A percentile compares a stretch with the other conserved stretches of the same genome.
These are phyloP conservation scores for Lithospermum erythrorhizon DNA, from an alignment of 257 asterid genomes.

Conservation along the genomic window DNA sequence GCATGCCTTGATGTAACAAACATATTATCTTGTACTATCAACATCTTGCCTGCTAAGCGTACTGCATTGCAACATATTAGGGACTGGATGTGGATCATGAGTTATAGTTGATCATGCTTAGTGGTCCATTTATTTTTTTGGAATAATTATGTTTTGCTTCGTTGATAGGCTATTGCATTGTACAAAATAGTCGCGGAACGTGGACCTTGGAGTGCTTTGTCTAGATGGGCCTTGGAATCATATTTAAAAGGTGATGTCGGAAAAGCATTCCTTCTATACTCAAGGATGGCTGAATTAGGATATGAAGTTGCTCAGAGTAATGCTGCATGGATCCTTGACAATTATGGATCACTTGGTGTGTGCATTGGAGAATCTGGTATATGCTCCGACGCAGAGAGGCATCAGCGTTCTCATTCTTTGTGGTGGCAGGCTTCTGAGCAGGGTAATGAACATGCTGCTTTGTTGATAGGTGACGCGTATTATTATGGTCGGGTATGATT, in stretches of 20 bases:
- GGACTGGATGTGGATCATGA: too few relatives aligned
- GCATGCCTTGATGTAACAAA: too few relatives aligned
- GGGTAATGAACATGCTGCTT: conserved; percentile 98
- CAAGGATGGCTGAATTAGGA: conserved; percentile 95
- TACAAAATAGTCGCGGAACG: conserved; percentile 93
- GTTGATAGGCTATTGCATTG: conserved; percentile 65
- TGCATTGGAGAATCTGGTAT: conserved; percentile 87
- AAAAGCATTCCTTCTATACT: conserved; percentile 70
- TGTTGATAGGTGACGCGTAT: conserved; percentile 96
- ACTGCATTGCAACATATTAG: too few relatives aligned
- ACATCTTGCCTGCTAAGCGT: too few relatives aligned
- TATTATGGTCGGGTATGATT: conserved; percentile 90
- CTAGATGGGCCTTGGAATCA: conserved; percentile 95
- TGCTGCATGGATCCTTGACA: conserved; percentile 99
- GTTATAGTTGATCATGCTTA: background rate
- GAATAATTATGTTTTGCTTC: background rate
- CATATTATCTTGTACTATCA: too few relatives aligned
- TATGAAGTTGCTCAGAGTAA: conserved; percentile 98
- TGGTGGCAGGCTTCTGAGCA: conserved; percentile 99
- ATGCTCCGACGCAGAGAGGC: conserved; percentile 94
- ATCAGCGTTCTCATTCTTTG: conserved; percentile 72
- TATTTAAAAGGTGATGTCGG: conserved; percentile 88
- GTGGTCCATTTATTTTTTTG: background rate
- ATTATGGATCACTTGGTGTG: conserved; percentile 72
- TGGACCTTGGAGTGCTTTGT: conserved; percentile 98